Evolutionary conservation across 352 stramenopile genomes (phyloP), one percentile per base, ranked within the genome.

Genomic region (Blastocystis sp.): DNA sequence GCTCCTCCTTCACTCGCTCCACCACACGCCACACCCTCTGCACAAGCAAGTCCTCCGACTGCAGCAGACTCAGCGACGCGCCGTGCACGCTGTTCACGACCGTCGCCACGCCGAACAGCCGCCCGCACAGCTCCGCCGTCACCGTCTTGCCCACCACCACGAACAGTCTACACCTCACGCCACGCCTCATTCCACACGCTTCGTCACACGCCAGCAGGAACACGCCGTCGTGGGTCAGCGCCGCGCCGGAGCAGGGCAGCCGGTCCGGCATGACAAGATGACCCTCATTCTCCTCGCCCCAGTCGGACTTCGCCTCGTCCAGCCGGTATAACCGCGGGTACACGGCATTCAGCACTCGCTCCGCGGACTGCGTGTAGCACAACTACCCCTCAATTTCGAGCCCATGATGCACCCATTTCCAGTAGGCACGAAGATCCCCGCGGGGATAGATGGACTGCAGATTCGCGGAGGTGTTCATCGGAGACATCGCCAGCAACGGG

Each of bases 121-220:
- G 10, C 14, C 11, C 7, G 45, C 41, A 81, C 2, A 65, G 21
- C 71, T 81, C 71, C 14, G 66, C 66, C 0, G 71, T 45, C 19
- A 81, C 40, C 17, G 71, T 34, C 59, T 81, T 81, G 23, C 71
- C 71, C 2, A 81, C 71, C 11, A 81, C 66, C 7, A 81, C 28
- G n/a, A 38, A 28, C 2, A 81, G 7, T 81, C 71, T 81, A 81
- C 4, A 19, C n/a, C 2, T 23, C 28, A 81, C 41, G 28, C 1
- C n/a, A n/a, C 17, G 17, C 14, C 53, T 40, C 43, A 45, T 2
- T 52, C 34, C 7, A 34, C 40, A 81, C 71, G 48, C 71, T 17
- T 10, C 17, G 21, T 53, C 40, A 34, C 71, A 45, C 14, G 48
- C 66, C 56, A 81, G 10, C 48, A 81, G 14, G 43, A 67, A 81